Base-by-base conservation (phyloP, 108 stramenopile species). In the Cyclotella kingstonii region DNA sequence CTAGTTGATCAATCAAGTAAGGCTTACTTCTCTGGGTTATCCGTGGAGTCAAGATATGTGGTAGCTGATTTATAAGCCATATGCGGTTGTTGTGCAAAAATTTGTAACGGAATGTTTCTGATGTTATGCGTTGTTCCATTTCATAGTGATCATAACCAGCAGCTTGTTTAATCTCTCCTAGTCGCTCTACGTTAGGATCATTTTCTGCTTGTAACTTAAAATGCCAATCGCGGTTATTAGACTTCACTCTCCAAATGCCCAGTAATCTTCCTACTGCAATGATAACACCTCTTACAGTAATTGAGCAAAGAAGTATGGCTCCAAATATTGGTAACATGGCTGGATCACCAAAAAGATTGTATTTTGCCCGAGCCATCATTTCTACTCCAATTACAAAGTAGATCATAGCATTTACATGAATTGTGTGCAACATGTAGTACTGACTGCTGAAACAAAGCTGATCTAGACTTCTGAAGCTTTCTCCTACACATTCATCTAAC, bases 371-470 rank as follows among this genome's bases (percentile, higher is more conserved):
- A 19, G 83, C 41, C 82, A 90, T 85, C 76, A 89, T 87, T 54
- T 90, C 78, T 12, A 88, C 59, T 8, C 83, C 87, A 22, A 90
- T 62, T 5, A 89, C 75, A 55, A 90, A 63, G 42, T 82, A 86
- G 18, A 93, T 54, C 22, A 93, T 90, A 15, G 84, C 89, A 45
- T 85, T 85, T 31, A 77, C 63, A 39, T 89, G 87, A 14, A 89
- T 49, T 29, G 84, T 85, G 49, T 74, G 64, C 81, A 93, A 78
- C 66, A 93, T 66, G 68, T 90, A 93, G 71, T 79, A 93, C 71
- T 93, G 91, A 43, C 70, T 75, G 25, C 79, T 81, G 66, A 93
- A 93, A 79, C 88, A 90, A 78, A 87, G 63, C 43, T 86, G 86
- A 55, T 85, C 84, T n/a, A 92, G 42, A 4, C 81, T 87, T 22